phyloP scores from a whole-genome alignment of 1,139 yeast genomes.

The Yamadazyma diospyri region DNA sequence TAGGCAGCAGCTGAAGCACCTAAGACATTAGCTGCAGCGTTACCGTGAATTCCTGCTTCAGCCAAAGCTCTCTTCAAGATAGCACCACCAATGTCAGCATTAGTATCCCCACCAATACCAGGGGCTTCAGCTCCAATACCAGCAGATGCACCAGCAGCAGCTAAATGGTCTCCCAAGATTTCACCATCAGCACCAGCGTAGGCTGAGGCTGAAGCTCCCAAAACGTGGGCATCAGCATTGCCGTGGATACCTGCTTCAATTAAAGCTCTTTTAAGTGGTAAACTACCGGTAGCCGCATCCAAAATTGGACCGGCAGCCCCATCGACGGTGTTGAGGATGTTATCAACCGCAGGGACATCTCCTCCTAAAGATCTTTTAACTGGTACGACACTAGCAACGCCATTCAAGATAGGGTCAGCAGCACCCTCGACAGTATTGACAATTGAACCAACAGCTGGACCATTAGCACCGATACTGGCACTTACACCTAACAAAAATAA shows the following conservation, averaged over 20 bases:
- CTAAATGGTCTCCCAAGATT: conserved; percentile 6
- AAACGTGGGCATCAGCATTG: conserved; percentile 10
- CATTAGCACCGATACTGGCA: too few species aligned
- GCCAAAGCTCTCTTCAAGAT: conserved; percentile 12
- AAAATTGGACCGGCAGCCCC: too few species aligned
- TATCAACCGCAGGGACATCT: too few species aligned
- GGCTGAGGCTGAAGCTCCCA: conserved; percentile 8
- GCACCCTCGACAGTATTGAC: too few species aligned
- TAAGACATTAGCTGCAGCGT: conserved; percentile 6
- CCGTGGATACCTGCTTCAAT: conserved; percentile 10
- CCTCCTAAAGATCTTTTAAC: too few species aligned
- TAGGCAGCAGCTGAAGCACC: conserved; percentile 9
- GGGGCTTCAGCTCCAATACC: conserved; percentile 13
- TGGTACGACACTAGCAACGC: too few species aligned
- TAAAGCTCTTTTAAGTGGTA: conserved; percentile 12
- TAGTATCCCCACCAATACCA: conserved; percentile 13
- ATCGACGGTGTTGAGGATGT: too few species aligned
- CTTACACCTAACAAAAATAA: conserved; percentile 14
- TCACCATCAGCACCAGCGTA: conserved; percentile 11
- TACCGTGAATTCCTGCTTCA: conserved; percentile 11
- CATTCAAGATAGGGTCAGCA: too few species aligned
- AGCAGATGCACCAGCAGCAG: conserved; percentile 7
- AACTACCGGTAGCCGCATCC: too few species aligned
- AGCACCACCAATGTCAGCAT: conserved; percentile 10
- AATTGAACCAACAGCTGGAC: not conserved